These are phyloP conservation scores for Hymenoscyphus albidus DNA, from an alignment of 2,329 filamentous ascomycete species.

Conservation along the genomic window DNA sequence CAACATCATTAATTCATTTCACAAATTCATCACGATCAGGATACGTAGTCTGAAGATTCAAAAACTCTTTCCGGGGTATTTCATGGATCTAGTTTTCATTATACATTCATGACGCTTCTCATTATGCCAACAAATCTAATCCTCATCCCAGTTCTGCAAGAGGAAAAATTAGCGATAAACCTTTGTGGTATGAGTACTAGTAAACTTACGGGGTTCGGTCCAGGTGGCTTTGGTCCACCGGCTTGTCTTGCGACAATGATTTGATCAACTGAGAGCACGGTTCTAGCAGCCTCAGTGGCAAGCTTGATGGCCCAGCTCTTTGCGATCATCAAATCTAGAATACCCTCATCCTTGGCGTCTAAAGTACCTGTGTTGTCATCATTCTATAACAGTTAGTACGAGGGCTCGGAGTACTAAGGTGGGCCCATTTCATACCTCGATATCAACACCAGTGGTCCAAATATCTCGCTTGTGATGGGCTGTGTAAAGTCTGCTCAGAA, in stretches of 20 bases:
- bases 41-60: neutral
- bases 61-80: neutral
- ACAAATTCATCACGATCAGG: neutral
- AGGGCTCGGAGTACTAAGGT: neutral
- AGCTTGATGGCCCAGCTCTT: constrained; percentile 98
- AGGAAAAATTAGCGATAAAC: constrained; percentile 16
- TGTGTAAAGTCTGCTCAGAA: constrained; percentile 86
- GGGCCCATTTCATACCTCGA: constrained; percentile 57
- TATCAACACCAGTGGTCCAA: constrained; percentile 90
- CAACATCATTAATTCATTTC: too few relatives aligned
- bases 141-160: constrained; percentile 36
- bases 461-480: constrained; percentile 85
- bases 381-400: constrained; percentile 47
- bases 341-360: constrained; percentile 82
- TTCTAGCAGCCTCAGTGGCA: constrained; percentile 90
- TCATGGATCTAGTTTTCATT: constrained; percentile 26
- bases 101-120: constrained; percentile 27
- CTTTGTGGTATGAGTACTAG: neutral
- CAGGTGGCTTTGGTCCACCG: constrained; percentile 93
- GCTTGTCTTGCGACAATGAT: constrained; percentile 98
- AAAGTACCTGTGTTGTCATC: constrained; percentile 75
- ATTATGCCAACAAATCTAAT: constrained; percentile 32
- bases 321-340: constrained; percentile 84
- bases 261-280: constrained; percentile 93
- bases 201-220: constrained; percentile 66